Evolutionary conservation across 345 rosid species (phyloP), one percentile per base, ranked within the genome.

Genomic region (Dipteronia dyeriana): DNA sequence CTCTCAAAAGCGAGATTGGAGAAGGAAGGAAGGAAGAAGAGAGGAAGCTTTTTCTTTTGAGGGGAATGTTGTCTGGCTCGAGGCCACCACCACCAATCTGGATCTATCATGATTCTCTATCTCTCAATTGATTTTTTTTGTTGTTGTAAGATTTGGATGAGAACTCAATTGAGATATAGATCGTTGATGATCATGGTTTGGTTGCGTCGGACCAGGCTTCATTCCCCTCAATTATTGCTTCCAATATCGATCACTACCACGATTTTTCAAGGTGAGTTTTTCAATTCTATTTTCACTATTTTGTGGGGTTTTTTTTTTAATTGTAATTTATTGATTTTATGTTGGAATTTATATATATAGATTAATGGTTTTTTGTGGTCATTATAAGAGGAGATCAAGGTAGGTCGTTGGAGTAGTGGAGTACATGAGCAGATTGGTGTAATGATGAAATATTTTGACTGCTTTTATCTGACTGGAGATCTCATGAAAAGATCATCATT

Each of bases 1-100:
- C 45, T 60, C 72, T 66, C 12, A 25, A 9, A 29, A 45, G n/a
- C 61, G 49, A 43, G 68, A 14, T 74, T 9, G 19, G 71, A 51
- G 69, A 62, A 53, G 7, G 17, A 14, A 68, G 17, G 69, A 62
- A 53, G 7, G 22, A 14, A 68, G 17, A 60, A 43, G 59, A 34
- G 66, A 14, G 85, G 87, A 85, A 82, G 91, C 84, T 79, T 63
- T 82, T 67, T 82, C 84, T 84, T 87, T 90, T 91, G 96, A 86
- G 98, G 93, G 98, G 96, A 89, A 82, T 91, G 94, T 90, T 91
- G 95, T 91, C 97, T 89, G 98, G 97, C 94, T 85, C 98, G 98
- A 89, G 92, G 94, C 80, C 91, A 82, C 79, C 91, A 82, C 79
- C 75, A 83, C 81, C 79, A 78, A 83, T 79, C 79, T 79, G 19